Evolutionary conservation across 139 green algal species (phyloP).

Genomic region (Coccomyxa sp.): DNA sequence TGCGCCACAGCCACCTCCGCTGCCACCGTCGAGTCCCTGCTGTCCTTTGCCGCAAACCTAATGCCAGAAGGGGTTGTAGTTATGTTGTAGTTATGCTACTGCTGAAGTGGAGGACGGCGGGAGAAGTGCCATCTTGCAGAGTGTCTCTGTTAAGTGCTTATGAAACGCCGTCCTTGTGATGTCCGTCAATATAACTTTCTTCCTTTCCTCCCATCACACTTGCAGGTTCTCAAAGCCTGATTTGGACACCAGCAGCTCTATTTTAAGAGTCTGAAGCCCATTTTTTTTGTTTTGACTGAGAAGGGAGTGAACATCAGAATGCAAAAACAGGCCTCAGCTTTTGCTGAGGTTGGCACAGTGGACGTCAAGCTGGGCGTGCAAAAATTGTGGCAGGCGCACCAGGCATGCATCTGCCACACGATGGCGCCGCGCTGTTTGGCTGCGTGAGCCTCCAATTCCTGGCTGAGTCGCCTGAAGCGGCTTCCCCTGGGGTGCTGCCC

Average conservation of each 20-base stretch:
- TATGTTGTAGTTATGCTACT: neutral
- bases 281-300: neutral
- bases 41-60: neutral
- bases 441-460: neutral
- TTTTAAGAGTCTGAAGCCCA: neutral
- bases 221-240: neutral
- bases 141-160: neutral
- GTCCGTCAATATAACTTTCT: neutral
- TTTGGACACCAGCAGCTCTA: neutral
- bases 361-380: neutral
- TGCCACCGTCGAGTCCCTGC: constrained; percentile 3
- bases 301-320: neutral
- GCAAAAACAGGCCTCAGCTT: neutral
- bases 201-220: neutral
- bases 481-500: constrained; percentile 17
- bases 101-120: neutral
- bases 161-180: neutral
- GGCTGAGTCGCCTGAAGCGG: constrained; percentile 43
- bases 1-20: constrained; percentile 14
- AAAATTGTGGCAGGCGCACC: constrained; percentile 1
- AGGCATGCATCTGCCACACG: constrained; percentile 35
- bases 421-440: constrained; percentile 3
- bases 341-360: too few relatives aligned
- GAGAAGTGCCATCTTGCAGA: neutral
- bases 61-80: too few relatives aligned